Evolutionary conservation across 2,329 filamentous ascomycete species (phyloP), one percentile per base, ranked within the genome.

Genomic region (Penicillium sp.): DNA sequence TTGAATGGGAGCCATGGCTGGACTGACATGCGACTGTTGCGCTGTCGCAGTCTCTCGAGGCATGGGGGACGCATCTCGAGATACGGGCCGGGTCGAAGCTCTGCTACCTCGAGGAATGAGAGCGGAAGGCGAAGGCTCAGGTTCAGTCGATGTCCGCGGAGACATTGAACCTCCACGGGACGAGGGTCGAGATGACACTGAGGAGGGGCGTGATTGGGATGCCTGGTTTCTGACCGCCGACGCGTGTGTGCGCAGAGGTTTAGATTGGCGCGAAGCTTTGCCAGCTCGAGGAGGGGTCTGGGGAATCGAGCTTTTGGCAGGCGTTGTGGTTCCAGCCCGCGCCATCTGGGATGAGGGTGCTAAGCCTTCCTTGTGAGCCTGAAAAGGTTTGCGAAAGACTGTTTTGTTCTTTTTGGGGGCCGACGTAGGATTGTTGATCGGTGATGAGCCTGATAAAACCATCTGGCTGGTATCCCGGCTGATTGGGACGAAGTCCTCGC

Each of bases 401-500:
- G 77, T 81, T 66, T 81, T 83, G 46, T 72, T 66, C 61, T 79
- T 77, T 56, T 76, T 85, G 26, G 81, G 76, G 1, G 79, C 74
- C 25, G 75, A 75, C 57, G 74, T 66, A 5, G 66, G 66, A 47
- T 68, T 70, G 40, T 62, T 64, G 42, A 66, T 66, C 45, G 72
- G 70, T 47, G 72, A 68, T 35, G 70, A 73, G 57, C 74, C 77
- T 49, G 73, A 83, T 42, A 64, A 52, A 57, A 73, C 73, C 70
- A 89, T 70, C 57, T 80, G 69, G 54, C 74, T 72, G 53, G 73
- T 67, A 28, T 71, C 69, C 24, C 75, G 68, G 54, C 66, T 75
- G 51, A 73, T 68, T 12, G 93, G 93, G 48, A 88, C 84, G 66
- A 94, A 97, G 66, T 83, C 81, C 50, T 93, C 83, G 47, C 88